phyloP scores from a whole-genome alignment of 768 basidiomycete genomes.

The Punctularia strigosozonata region DNA sequence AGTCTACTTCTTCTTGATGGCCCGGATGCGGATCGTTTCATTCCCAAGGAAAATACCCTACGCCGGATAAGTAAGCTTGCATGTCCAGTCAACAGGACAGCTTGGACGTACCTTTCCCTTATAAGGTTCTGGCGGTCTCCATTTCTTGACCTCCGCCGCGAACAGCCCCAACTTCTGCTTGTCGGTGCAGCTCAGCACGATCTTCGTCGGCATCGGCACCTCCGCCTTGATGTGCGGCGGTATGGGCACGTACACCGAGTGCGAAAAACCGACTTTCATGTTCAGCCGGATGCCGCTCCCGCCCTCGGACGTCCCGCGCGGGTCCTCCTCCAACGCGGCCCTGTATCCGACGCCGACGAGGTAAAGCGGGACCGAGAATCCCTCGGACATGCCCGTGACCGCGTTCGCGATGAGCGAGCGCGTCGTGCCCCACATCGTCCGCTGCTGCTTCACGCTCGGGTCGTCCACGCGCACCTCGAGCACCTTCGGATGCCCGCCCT shows the following conservation, averaged over 20 bases:
- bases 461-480: conserved; percentile 38
- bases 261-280: conserved; percentile 90
- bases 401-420: conserved; percentile 86
- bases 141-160: conserved; percentile 73
- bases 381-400: conserved; percentile 79
- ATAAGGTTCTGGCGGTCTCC: conserved; percentile 91
- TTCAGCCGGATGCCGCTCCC: conserved; percentile 60
- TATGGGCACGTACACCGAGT: conserved; percentile 73
- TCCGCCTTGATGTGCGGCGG: conserved; percentile 73
- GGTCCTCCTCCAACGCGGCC: conserved; percentile 74
- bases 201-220: conserved; percentile 75
- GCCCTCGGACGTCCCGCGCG: conserved; percentile 44
- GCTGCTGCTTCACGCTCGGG: conserved; percentile 60
- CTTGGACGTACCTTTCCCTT: conserved; percentile 78
- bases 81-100: neutral
- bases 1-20: conserved; percentile 95
- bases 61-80: neutral
- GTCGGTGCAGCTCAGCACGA: conserved; percentile 71
- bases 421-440: conserved; percentile 92
- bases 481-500: no score
- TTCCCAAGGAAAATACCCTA: conserved; percentile 39
- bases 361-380: conserved; percentile 73
- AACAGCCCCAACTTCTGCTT: conserved; percentile 84
- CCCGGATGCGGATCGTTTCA: conserved; percentile 85
- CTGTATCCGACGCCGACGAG: conserved; percentile 95